Evolutionary conservation across 176 grass and related monocot genomes (phyloP), one percentile per base, ranked within the genome.

Genomic region (Dendrocalamus sinicus): DNA sequence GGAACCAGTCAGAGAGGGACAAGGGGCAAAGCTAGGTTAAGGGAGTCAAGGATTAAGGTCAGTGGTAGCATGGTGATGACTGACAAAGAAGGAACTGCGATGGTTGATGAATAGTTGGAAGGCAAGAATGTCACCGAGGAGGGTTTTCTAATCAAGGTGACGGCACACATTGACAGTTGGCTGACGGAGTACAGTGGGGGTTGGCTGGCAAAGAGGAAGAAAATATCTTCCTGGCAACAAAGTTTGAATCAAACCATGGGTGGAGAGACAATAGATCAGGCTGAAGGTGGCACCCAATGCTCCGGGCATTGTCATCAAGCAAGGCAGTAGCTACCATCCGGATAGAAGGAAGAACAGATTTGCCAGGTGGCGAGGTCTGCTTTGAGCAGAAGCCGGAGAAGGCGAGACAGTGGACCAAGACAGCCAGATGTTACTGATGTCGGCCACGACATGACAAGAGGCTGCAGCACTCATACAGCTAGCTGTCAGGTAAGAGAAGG

Each of bases 241-340:
- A 41, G 9, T 43, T 53, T 60, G 54, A n/a, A 77, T 77, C 37
- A 1, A 77, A 77, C 75, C 75, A 76, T 57, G 20, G 54, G 24
- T 14, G 50, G 55, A 60, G 22, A 78, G 39, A 78, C 14, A 60
- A 39, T 39, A 78, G 55, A 60, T 26, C 43, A 61, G 10, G 54
- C 55, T 44, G n/a, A 60, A 39, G 59, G 75, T 23, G 37, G 12
- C 50, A 58, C 12, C 1, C 13, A 73, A 12, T 50, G 45, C 70
- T 73, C 45, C 6, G 52, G 52, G 16, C 15, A 7, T 48, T 61
- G 39, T 78, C 37, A 4, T 61, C 37, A 45, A 13, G 43, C 43
- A 41, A 61, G 13, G 37, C 12, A 78, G 22, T 44, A 4, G 39
- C 6, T 11, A 23, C 53, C 47, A 1, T 77, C 75, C 5, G 55